Conservation (phyloP, 2,329 filamentous ascomycete genomes). For the Neonectria hederae region DNA sequence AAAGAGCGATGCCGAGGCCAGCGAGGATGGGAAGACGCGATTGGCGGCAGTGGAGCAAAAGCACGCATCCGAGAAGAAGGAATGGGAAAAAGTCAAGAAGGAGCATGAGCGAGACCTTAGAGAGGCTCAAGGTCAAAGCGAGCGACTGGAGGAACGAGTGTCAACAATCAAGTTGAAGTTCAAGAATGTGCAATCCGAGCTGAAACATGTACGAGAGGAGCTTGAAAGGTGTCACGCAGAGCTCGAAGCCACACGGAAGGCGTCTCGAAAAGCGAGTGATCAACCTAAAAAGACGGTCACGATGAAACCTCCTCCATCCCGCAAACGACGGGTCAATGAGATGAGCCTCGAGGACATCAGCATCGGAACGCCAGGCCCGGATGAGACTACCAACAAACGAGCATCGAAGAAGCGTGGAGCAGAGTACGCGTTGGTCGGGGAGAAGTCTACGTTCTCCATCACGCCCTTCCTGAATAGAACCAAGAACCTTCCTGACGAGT, state of each 20-base stretch:
- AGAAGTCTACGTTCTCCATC: slow-evolving; percentile 93
- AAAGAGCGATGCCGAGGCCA: slow-evolving; percentile 49
- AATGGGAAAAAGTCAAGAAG: slow-evolving; percentile 57
- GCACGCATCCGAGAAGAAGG: slow-evolving; percentile 53
- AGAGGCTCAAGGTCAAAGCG: slow-evolving; percentile 69
- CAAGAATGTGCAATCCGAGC: slow-evolving; percentile 73
- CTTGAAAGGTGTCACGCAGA: slow-evolving; percentile 53
- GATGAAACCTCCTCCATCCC: slow-evolving; percentile 47
- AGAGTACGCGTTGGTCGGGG: slow-evolving; percentile 68
- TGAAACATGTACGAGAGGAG: slow-evolving; percentile 68
- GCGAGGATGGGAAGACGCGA: slow-evolving; percentile 53
- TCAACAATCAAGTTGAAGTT: slow-evolving; percentile 76
- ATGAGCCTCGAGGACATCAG: slow-evolving; percentile 56
- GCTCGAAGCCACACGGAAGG: slow-evolving; percentile 46
- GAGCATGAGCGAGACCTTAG: slow-evolving; percentile 63
- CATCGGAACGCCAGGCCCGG: slow-evolving; percentile 58
- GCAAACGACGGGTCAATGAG: slow-evolving; percentile 59
- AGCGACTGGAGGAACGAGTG: slow-evolving; percentile 75
- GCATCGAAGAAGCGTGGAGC: slow-evolving; percentile 65
- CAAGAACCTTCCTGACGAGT: slow-evolving; percentile 60
- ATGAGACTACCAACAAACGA: slow-evolving; percentile 53
- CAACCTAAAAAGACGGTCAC: slow-evolving; percentile 35
- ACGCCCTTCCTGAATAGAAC: slow-evolving; percentile 90
- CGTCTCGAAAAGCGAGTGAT: slow-evolving; percentile 29
- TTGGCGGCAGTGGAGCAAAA: slow-evolving; percentile 50